Evolutionary conservation across 2,329 filamentous ascomycete species (phyloP).

Genomic region (Beauveria rudraprayagi): DNA sequence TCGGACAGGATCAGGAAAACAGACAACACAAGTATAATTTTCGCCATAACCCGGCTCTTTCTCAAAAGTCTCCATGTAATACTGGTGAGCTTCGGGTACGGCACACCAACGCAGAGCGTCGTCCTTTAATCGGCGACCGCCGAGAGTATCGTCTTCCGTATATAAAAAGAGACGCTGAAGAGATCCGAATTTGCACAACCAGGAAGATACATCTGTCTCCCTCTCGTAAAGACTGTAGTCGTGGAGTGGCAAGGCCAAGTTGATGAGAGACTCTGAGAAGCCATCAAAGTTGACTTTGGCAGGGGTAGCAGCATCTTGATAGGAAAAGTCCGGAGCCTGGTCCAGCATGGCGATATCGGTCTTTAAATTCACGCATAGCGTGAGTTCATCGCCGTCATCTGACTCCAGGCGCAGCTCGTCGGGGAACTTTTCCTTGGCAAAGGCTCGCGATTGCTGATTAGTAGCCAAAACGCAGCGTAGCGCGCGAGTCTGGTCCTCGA

Average conservation of each 20-base stretch:
- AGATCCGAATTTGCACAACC: neutral
- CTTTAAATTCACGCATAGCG: conserved; percentile 23
- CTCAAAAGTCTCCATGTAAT: conserved; percentile 21
- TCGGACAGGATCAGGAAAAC: conserved; percentile 26
- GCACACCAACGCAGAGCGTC: conserved; percentile 24
- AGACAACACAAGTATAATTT: conserved; percentile 19
- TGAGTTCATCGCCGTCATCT: conserved; percentile 16
- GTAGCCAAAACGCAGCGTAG: conserved; percentile 25
- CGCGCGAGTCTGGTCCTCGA: conserved; percentile 22
- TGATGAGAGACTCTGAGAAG: conserved; percentile 23
- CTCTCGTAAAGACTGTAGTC: neutral
- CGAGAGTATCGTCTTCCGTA: neutral
- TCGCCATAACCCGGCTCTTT: conserved; percentile 18
- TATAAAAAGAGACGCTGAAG: conserved; percentile 22
- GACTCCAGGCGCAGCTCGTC: conserved; percentile 23
- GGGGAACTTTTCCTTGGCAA: conserved; percentile 25
- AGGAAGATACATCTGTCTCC: conserved; percentile 4
- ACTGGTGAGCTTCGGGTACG: conserved; percentile 21
- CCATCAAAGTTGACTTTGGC: conserved; percentile 16
- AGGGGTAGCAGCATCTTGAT: neutral
- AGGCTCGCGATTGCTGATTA: conserved; percentile 27
- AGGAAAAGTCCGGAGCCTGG: neutral
- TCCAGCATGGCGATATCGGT: conserved; percentile 24
- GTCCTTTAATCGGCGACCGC: neutral
- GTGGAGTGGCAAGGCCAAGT: conserved; percentile 19